A percentile compares a stretch with the other conserved stretches of the same genome.
These are phyloP conservation scores for Melaleuca alternifolia DNA, from an alignment of 345 rosid species.

Conservation along the genomic window DNA sequence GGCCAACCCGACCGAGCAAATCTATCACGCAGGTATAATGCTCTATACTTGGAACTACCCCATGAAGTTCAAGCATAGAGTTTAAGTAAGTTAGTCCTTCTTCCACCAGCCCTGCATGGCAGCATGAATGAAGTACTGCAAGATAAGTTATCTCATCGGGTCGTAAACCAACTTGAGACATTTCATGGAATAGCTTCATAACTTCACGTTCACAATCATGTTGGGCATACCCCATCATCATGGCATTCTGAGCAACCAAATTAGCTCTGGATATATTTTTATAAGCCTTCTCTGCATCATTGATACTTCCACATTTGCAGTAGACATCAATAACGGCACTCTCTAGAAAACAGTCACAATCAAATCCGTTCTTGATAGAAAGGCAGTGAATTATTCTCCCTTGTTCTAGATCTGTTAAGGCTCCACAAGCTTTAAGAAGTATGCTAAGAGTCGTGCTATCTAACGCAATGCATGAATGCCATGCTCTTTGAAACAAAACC, in stretches of 20 bases:
- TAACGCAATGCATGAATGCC: slow-evolving; percentile 8
- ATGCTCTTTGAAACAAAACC: slow-evolving; percentile 9
- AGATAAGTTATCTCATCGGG: slow-evolving; percentile 38
- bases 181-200: slow-evolving; percentile 13
- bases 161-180: slow-evolving; percentile 19
- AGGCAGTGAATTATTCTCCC: slow-evolving; percentile 26
- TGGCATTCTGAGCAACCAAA: slow-evolving; percentile 36
- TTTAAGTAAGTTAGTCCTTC: slow-evolving; percentile 16
- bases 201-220: slow-evolving; percentile 20
- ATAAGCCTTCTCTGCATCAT: slow-evolving; percentile 24
- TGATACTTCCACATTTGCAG: slow-evolving; percentile 31
- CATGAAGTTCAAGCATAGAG: slow-evolving; percentile 14
- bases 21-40: slow-evolving; percentile 34
- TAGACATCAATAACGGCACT: slow-evolving; percentile 30
- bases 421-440: slow-evolving; percentile 27
- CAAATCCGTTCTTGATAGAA: slow-evolving; percentile 17
- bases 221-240: slow-evolving; percentile 43
- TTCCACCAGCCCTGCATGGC: slow-evolving; percentile 29
- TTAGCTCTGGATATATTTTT: slow-evolving; percentile 4
- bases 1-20: slow-evolving; percentile 34
- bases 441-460: slow-evolving; percentile 20
- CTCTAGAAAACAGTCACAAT: slow-evolving; percentile 16
- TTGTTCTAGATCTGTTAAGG: slow-evolving; percentile 18
- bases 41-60: slow-evolving; percentile 22
- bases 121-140: slow-evolving; percentile 34